phyloP scores from a whole-genome alignment of 441 rosid genomes.

The Euphorbia celastroides region DNA sequence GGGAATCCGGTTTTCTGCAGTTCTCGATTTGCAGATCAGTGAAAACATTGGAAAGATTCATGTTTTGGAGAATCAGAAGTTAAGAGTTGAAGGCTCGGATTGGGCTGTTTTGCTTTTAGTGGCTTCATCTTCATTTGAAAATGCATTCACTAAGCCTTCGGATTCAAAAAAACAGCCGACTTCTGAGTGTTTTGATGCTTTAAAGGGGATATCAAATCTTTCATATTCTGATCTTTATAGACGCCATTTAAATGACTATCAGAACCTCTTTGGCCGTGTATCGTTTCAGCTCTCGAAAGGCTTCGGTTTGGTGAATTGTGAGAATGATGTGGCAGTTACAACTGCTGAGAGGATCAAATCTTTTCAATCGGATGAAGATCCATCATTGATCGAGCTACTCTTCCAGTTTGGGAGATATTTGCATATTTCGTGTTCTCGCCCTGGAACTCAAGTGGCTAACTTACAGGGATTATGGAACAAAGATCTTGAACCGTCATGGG shows the following conservation, averaged over 20 bases:
- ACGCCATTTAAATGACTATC: slow-evolving; percentile 68
- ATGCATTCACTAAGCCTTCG: slow-evolving; percentile 62
- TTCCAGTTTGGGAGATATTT: slow-evolving; percentile 92
- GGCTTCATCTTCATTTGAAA: slow-evolving; percentile 84
- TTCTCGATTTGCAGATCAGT: slow-evolving; percentile 59
- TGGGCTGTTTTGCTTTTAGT: slow-evolving; percentile 68
- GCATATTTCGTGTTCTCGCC: slow-evolving; percentile 81
- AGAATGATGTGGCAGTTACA: slow-evolving; percentile 29
- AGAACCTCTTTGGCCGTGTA: slow-evolving; percentile 69
- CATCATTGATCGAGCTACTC: slow-evolving; percentile 77
- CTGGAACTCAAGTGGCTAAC: slow-evolving; percentile 88
- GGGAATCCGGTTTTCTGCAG: slow-evolving; percentile 68
- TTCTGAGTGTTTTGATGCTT: slow-evolving; percentile 37
- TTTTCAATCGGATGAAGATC: slow-evolving; percentile 76
- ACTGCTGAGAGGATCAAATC: slow-evolving; percentile 79
- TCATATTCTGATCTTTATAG: slow-evolving; percentile 60
- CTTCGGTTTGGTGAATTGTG: slow-evolving; percentile 17
- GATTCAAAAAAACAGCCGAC: slow-evolving; percentile 65
- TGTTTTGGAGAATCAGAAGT: slow-evolving; percentile 47
- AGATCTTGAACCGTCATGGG: slow-evolving; percentile 76
- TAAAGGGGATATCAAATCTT: slow-evolving; percentile 39
- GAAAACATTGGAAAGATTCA: slow-evolving; percentile 33
- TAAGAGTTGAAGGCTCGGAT: slow-evolving; percentile 62
- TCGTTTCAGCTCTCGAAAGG: slow-evolving; percentile 56
- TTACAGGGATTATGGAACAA: slow-evolving; percentile 94